Percentiles rank a stretch among this genome's conserved stretches.
phyloP scores from a whole-genome alignment of 257 asterid species.

The Lantana camara region DNA sequence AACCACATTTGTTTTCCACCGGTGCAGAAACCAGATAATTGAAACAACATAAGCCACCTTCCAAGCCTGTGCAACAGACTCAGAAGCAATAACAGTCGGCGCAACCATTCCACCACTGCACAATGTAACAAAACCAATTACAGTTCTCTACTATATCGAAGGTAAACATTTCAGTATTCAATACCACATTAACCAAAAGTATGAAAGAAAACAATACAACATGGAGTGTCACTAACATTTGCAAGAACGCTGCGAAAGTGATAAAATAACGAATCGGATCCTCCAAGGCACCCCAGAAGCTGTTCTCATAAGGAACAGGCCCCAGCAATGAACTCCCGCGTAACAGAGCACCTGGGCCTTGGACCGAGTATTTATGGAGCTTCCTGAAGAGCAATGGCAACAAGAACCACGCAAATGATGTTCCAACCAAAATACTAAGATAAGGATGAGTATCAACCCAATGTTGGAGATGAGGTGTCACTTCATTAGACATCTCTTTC shows the following conservation, averaged over 20 bases:
- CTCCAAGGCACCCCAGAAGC: conserved; percentile 95
- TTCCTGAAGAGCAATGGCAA: conserved; percentile 75
- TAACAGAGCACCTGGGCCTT: conserved; percentile 72
- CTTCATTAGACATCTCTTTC: conserved; percentile 57
- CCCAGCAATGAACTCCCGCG: conserved; percentile 62
- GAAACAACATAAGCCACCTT: conserved; percentile 72
- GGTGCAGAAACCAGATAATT: conserved; percentile 78
- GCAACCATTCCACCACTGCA: conserved; percentile 84
- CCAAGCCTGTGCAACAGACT: conserved; percentile 73
- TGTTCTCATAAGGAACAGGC: conserved; percentile 80
- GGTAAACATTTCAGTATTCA: background rate
- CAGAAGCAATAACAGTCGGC: conserved; percentile 63
- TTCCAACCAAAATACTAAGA: conserved; percentile 71
- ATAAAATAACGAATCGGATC: conserved; percentile 72
- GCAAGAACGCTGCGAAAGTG: conserved; percentile 73
- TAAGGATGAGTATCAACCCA: conserved; percentile 73
- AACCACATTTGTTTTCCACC: conserved; percentile 86
- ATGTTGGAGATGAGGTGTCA: conserved; percentile 64
- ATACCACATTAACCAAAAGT: conserved; percentile 1
- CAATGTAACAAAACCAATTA: conserved; percentile 17
- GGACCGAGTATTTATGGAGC: conserved; percentile 61
- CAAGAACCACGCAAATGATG: conserved; percentile 78
- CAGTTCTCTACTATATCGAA: too few species aligned
- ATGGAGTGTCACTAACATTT: conserved; percentile 56
- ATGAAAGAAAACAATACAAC: conserved; percentile 1